Base-by-base conservation (phyloP, 352 stramenopile genomes). In the Phytophthora fragariaefolia region DNA sequence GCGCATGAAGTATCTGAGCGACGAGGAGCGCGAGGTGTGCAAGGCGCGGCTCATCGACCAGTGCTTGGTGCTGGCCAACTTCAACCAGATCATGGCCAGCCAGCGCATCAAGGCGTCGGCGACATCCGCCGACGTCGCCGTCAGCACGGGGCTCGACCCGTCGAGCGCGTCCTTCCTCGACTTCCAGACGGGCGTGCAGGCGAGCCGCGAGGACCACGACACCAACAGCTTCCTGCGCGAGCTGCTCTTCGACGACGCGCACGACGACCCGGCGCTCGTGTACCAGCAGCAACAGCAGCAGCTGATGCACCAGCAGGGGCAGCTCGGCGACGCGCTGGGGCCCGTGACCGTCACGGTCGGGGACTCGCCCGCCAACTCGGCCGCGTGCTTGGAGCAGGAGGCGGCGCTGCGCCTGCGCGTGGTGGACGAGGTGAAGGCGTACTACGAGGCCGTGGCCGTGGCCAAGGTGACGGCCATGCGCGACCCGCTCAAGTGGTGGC, bases 151-250 rank as follows among this genome's bases (percentile, higher is more conserved):
- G 3, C 40, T 77, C 13, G 70, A 76, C 23, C 66, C 68, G 50
- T 43, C 71, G 23, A 63, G 56, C 9, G 55, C 69, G 26, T 38
- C 67, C 13, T 84, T 82, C 53, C 62, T 84, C 15, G 74, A 84
- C 65, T 76, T 79, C 30, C 61, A 81, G 42, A 54, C 67, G 2
- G 53, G 61, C 17, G 52, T 64, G 18, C 61, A 69, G 32, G 26
- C 61, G n/a, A 74, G n/a, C 2, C 74, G 66, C 15, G 69, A 84
- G 27, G 76, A 84, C 58, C 67, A 84, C 57, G 76, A 84, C 54
- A 82, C 76, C 22, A 82, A 77, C 56, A 78, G 69, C 20, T 82
- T 84, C 42, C 43, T 84, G 23, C 73, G 73, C 17, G 73, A 84
- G 52, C 56, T 84, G 23, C 64, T 84, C 10, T 84, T 84, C 42